A percentile compares a stretch with the other conserved stretches of the same genome.
Conservation (phyloP, 495 filamentous ascomycete genomes). For the Penicillium subrubescens region DNA sequence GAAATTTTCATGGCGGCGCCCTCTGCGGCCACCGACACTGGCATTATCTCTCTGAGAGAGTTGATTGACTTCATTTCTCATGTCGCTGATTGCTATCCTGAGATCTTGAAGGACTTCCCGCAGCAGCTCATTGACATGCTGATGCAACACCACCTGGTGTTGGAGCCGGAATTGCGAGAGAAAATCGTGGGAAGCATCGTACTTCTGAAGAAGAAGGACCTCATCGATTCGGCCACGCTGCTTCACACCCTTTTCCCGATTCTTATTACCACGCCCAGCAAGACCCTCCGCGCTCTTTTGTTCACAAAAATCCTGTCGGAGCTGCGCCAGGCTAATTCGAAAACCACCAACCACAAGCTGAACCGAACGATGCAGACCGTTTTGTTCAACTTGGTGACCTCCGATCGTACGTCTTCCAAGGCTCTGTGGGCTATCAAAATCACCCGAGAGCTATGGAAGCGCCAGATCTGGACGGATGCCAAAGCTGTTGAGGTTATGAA, state of each 20-base stretch:
- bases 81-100: conserved; percentile 90
- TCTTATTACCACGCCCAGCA: conserved; percentile 81
- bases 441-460: conserved; percentile 83
- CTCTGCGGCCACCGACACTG: conserved; percentile 69
- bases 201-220: conserved; percentile 84
- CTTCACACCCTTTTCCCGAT: conserved; percentile 92
- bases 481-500: conserved; percentile 94
- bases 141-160: conserved; percentile 72
- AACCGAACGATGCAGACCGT: conserved; percentile 92
- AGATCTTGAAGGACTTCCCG: conserved; percentile 73
- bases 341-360: conserved; percentile 83
- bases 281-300: conserved; percentile 77
- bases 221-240: conserved; percentile 81
- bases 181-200: conserved; percentile 93
- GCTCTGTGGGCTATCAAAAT: conserved; percentile 94
- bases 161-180: conserved; percentile 82
- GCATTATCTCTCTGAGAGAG: conserved; percentile 78
- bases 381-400: conserved; percentile 84
- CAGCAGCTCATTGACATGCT: conserved; percentile 81
- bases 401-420: conserved; percentile 79
- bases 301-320: conserved; percentile 93
- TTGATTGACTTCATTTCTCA: conserved; percentile 89
- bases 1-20: conserved; percentile 89
- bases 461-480: conserved; percentile 85
- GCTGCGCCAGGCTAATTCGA: conserved; percentile 79